These are phyloP conservation scores for Sarocladium kiliense DNA, from an alignment of 2,329 filamentous ascomycete species.

Conservation along the genomic window DNA sequence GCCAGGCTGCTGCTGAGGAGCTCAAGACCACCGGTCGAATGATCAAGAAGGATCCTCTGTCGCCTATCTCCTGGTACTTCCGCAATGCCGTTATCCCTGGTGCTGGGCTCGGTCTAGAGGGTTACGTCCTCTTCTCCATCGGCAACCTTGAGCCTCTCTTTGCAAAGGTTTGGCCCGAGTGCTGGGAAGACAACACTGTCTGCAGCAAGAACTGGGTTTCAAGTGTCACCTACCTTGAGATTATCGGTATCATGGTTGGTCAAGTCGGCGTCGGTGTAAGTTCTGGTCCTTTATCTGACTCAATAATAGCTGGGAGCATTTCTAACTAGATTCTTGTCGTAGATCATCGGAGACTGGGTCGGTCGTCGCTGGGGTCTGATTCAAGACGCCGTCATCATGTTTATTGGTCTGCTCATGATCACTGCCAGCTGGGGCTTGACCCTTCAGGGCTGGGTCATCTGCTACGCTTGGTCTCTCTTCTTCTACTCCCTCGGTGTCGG, in stretches of 20 bases:
- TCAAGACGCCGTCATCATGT: slow-evolving; percentile 92
- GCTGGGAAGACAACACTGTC: slow-evolving; percentile 64
- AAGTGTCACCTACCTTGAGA: slow-evolving; percentile 85
- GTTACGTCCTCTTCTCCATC: slow-evolving; percentile 95
- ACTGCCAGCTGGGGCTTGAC: slow-evolving; percentile 84
- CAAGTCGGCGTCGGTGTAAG: slow-evolving; percentile 80
- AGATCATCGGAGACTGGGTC: slow-evolving; percentile 64
- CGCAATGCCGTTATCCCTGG: slow-evolving; percentile 88
- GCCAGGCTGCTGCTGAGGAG: slow-evolving; percentile 64
- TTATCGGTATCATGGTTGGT: slow-evolving; percentile 90
- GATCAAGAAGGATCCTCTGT: slow-evolving; percentile 81
- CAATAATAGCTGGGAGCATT: background rate
- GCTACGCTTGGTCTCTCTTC: slow-evolving; percentile 92
- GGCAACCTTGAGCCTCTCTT: slow-evolving; percentile 87
- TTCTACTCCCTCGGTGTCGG: slow-evolving; percentile 65
- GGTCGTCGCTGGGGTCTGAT: slow-evolving; percentile 94
- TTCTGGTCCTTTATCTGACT: slow-evolving; percentile 11
- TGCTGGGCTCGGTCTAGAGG: slow-evolving; percentile 87
- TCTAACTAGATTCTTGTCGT: slow-evolving; percentile 13
- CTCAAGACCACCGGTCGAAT: slow-evolving; percentile 63
- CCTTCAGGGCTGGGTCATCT: slow-evolving; percentile 92
- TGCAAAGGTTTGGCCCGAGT: slow-evolving; percentile 65
- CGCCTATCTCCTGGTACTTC: slow-evolving; percentile 81
- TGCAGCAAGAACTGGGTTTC: slow-evolving; percentile 79
- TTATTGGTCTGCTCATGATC: slow-evolving; percentile 85